A percentile compares a stretch with the other conserved stretches of the same genome.
Conservation (phyloP, 2,329 filamentous ascomycete genomes). For the Capronia coronata region DNA sequence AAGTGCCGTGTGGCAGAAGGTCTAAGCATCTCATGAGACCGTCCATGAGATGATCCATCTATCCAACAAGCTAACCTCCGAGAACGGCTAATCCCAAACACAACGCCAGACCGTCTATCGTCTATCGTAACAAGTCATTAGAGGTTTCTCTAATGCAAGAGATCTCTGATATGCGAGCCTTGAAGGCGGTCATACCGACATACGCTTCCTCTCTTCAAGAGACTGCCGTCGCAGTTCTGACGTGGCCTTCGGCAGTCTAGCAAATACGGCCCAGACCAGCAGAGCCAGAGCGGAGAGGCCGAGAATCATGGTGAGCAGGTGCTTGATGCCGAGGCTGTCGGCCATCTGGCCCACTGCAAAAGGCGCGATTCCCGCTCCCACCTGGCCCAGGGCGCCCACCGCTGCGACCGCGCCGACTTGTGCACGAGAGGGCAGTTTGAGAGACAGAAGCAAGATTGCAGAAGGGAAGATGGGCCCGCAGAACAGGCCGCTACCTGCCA, state of each 20-base stretch:
- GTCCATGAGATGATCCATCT: too few relatives aligned
- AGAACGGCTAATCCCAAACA: too few relatives aligned
- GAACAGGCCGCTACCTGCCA: slow-evolving; percentile 36
- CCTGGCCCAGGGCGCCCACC: slow-evolving; percentile 41
- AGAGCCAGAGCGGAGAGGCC: slow-evolving; percentile 7
- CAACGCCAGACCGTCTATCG: too few relatives aligned
- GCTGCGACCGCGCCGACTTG: slow-evolving; percentile 43
- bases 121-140: too few relatives aligned
- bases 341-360: slow-evolving; percentile 37
- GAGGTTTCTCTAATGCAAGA: too few relatives aligned
- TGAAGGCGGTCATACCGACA: too few relatives aligned
- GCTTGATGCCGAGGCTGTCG: slow-evolving; percentile 14
- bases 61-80: too few relatives aligned
- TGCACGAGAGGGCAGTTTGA: slow-evolving; percentile 35
- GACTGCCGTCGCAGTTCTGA: not conserved
- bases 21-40: too few relatives aligned
- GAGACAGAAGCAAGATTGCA: slow-evolving; percentile 36
- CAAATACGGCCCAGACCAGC: slow-evolving; percentile 14
- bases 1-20: too few relatives aligned
- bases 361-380: slow-evolving; percentile 41
- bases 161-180: too few relatives aligned
- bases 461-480: slow-evolving; percentile 42
- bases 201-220: not conserved
- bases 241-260: not conserved
- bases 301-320: slow-evolving; percentile 13